Base-by-base conservation (phyloP, 495 filamentous ascomycete species). In the Penicillium turbatum region DNA sequence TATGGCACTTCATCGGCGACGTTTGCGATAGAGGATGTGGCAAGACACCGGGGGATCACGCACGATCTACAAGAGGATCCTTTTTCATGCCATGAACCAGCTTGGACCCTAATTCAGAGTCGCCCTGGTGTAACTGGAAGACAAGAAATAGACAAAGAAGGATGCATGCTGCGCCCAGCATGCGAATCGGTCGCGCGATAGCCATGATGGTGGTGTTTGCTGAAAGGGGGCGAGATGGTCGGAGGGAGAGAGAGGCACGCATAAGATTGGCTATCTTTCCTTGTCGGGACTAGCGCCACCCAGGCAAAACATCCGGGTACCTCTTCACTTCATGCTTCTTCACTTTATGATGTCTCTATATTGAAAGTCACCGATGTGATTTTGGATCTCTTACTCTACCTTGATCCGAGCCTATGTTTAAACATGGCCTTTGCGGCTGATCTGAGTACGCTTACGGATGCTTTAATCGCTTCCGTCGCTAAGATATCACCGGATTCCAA, bases 21-120 rank as follows among this genome's bases (percentile, higher is more conserved):
- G 5, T 32, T 32, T 15, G 39, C 48, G 29, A 61, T 27, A 35
- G 19, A 29, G 30, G 36, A 39, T 12, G 37, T 56, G 46, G n/a
- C 19, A 32, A 44, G 16, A 17, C 16, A 51, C 37, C 35, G 46
- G 56, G 49, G 56, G 21, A 24, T 52, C 49, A 74, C 83, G 51
- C 77, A 93, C 91, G 83, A 68, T 95, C 88, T 65, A 92, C 65
- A 63, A 90, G 86, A 48, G 91, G 91, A 70, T 96, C 91, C 36
- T 79, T 74, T 48, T 83, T 80, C 58, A 85, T 79, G 53, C 79
- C 82, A 65, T 56, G 71, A 65, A 53, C 54, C 68, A 64, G 49
- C 50, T 63, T 59, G 12, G 71, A 63, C 31, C 71, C 72, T 41
- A 74, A 55, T 49, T 55, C 64, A 32, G 63, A 62, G 37, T 64